These are phyloP conservation scores for Striga hermonthica DNA, from an alignment of 305 asterid species.

Conservation along the genomic window DNA sequence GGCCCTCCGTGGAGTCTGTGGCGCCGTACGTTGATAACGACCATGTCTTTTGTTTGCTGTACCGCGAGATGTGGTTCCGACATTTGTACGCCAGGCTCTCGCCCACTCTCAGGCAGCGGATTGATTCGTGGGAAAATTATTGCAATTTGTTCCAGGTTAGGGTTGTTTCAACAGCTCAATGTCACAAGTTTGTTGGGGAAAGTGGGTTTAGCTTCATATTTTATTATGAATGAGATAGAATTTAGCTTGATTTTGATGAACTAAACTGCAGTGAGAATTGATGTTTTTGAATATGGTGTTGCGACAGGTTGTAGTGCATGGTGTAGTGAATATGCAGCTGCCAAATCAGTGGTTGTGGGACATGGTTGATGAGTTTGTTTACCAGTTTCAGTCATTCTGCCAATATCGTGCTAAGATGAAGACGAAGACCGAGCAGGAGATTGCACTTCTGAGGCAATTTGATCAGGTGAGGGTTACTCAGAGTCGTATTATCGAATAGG, in stretches of 20 bases:
- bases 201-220: too few species aligned
- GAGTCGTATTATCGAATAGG: neutral
- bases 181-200: neutral
- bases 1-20: slow-evolving; percentile 92
- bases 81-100: slow-evolving; percentile 82
- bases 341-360: slow-evolving; percentile 99
- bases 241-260: slow-evolving; percentile 6
- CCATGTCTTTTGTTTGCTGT: slow-evolving; percentile 85
- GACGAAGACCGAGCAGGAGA: slow-evolving; percentile 87
- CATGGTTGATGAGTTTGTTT: slow-evolving; percentile 96
- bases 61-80: slow-evolving; percentile 94
- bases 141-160: slow-evolving; percentile 78
- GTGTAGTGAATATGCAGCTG: slow-evolving; percentile 92
- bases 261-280: slow-evolving; percentile 8
- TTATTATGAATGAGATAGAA: too few species aligned
- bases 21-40: slow-evolving; percentile 82
- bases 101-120: slow-evolving; percentile 76
- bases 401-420: slow-evolving; percentile 98
- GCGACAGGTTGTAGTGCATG: slow-evolving; percentile 84
- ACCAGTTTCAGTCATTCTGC: slow-evolving; percentile 95
- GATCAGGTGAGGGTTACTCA: slow-evolving; percentile 48
- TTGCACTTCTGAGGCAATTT: slow-evolving; percentile 64
- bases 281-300: slow-evolving; percentile 13
- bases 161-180: neutral
- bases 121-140: slow-evolving; percentile 92